Conservation (phyloP, 108 stramenopile species). For the Cylindrotheca closterium region DNA sequence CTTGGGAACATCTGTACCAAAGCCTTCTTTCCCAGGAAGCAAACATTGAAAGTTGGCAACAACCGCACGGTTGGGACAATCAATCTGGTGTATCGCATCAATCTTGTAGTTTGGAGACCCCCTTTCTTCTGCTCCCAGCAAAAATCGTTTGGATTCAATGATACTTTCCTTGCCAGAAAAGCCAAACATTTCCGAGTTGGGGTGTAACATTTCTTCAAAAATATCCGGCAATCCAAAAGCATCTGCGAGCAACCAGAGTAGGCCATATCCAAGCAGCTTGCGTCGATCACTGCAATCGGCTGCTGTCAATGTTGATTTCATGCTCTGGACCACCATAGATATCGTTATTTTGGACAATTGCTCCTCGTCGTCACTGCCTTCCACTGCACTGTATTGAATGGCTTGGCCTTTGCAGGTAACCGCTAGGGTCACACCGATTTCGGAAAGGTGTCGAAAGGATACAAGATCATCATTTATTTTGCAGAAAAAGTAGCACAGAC, state of each 20-base stretch:
- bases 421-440: background rate
- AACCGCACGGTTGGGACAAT: background rate
- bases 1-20: background rate
- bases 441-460: background rate
- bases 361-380: too few species aligned
- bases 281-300: too few species aligned
- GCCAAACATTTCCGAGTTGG: background rate
- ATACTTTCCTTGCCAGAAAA: background rate
- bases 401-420: background rate
- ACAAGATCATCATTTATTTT: background rate
- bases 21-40: background rate
- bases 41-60: background rate
- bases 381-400: background rate
- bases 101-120: background rate
- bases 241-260: background rate
- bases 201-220: background rate
- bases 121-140: background rate
- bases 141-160: background rate
- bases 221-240: background rate
- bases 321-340: too few species aligned
- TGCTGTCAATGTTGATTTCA: too few species aligned
- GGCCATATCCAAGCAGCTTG: background rate
- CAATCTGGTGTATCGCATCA: background rate
- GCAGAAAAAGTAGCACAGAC: background rate
- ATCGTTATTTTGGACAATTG: too few species aligned